Percentiles rank a stretch among this genome's conserved stretches.
Evolutionary conservation across 1,139 yeast genomes (phyloP).

Genomic region (Geotrichum phurueaensis): DNA sequence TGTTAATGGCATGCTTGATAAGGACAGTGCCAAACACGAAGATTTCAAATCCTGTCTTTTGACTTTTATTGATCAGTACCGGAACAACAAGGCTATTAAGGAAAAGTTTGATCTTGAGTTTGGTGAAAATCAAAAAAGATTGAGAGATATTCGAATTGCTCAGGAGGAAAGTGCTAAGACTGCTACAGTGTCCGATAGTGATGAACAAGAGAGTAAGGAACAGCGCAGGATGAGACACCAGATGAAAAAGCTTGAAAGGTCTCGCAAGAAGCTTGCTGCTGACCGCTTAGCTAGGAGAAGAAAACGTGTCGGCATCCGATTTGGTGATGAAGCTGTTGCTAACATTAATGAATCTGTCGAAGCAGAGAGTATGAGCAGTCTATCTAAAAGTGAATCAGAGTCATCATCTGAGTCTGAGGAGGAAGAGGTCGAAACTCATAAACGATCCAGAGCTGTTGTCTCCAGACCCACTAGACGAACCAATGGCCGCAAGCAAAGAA

Average conservation of each 20-base stretch:
- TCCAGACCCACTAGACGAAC: not conserved
- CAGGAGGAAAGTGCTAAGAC: not conserved
- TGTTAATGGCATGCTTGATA: not conserved
- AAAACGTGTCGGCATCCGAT: not conserved
- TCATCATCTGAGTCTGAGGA: not conserved
- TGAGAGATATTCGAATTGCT: not conserved
- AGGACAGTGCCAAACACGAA: not conserved
- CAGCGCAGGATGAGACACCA: not conserved
- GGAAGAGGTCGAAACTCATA: not conserved
- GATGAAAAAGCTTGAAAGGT: not conserved
- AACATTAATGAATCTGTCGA: not conserved
- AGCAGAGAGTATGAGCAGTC: not conserved
- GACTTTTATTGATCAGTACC: not conserved
- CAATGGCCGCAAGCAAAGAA: not conserved
- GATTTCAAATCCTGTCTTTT: not conserved
- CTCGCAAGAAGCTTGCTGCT: not conserved
- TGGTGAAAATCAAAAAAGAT: not conserved
- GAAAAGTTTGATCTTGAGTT: not conserved
- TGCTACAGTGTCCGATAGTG: not conserved
- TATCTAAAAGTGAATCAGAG: not conserved
- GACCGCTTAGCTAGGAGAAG: not conserved
- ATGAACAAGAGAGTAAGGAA: not conserved
- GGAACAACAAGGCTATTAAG: not conserved
- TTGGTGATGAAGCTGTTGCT: not conserved
- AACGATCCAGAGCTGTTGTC: not conserved